phyloP scores from a whole-genome alignment of 495 filamentous ascomycete species.

The Rhypophila decipiens region DNA sequence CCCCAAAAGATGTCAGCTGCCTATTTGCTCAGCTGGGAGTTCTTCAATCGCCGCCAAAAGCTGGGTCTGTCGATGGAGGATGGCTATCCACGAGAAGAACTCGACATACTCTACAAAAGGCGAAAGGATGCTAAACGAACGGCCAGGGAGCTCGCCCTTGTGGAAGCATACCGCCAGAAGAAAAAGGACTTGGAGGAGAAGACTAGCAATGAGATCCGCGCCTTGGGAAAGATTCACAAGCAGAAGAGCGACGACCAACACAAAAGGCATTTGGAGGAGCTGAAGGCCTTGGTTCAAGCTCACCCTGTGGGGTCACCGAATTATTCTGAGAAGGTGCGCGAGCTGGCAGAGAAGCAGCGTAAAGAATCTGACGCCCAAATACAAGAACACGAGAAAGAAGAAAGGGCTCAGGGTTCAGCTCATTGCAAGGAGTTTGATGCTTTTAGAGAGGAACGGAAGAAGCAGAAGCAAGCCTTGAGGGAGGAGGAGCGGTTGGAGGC shows the following conservation, averaged over 20 bases:
- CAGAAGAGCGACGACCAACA: neutral
- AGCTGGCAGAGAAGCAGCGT: neutral
- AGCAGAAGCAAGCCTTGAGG: too few relatives aligned
- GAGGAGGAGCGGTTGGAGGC: too few relatives aligned
- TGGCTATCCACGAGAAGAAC: neutral
- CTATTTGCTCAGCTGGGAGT: slow-evolving; percentile 7
- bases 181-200: neutral
- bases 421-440: slow-evolving; percentile 1
- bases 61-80: neutral
- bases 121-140: neutral
- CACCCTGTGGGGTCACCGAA: neutral
- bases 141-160: too few relatives aligned
- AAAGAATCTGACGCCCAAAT: neutral
- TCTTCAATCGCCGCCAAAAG: slow-evolving; percentile 6
- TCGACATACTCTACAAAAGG: neutral
- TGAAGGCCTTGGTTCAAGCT: slow-evolving; percentile 1
- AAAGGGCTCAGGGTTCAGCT: neutral
- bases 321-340: slow-evolving; percentile 1
- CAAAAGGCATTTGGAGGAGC: neutral
- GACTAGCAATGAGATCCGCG: neutral
- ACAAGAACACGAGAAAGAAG: neutral
- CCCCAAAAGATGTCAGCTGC: slow-evolving; percentile 1
- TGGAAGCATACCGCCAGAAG: neutral
- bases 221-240: neutral
- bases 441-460: too few relatives aligned